These are phyloP conservation scores for Helotiales sp. DNA, from an alignment of 2,329 filamentous ascomycete species.

Conservation along the genomic window DNA sequence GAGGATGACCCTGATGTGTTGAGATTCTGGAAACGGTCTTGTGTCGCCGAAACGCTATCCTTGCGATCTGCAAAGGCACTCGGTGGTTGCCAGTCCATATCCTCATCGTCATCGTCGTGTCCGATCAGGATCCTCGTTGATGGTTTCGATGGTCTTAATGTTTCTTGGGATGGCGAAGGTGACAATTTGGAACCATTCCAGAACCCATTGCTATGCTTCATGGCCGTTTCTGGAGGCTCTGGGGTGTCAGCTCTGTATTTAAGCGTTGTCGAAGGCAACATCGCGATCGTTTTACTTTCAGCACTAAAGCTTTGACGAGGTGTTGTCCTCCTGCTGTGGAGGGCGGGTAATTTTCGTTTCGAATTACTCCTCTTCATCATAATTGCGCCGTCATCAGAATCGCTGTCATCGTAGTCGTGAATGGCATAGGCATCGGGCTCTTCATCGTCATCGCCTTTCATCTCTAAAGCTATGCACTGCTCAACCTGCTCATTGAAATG, in stretches of 20 bases:
- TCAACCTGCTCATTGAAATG: conserved; percentile 96
- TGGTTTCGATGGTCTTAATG: conserved; percentile 65
- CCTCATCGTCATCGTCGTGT: conserved; percentile 47
- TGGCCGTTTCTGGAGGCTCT: conserved; percentile 60
- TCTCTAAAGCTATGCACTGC: conserved; percentile 91
- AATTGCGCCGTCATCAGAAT: conserved; percentile 60
- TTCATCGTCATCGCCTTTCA: conserved; percentile 74
- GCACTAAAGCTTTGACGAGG: conserved; percentile 49
- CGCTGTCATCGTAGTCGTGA: conserved; percentile 52
- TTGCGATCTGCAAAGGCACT: conserved; percentile 29
- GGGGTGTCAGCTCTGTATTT: conserved; percentile 60
- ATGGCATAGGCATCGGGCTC: conserved; percentile 44
- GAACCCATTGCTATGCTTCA: conserved; percentile 59
- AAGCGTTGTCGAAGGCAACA: conserved; percentile 65
- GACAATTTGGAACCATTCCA: conserved; percentile 41
- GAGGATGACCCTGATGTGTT: conserved; percentile 38
- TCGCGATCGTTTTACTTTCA: conserved; percentile 67
- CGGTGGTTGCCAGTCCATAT: conserved; percentile 51
- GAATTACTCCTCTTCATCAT: conserved; percentile 72
- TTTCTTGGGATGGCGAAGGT: conserved; percentile 79
- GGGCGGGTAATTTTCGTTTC: conserved; percentile 41
- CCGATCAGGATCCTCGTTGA: conserved; percentile 59
- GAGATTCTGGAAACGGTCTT: conserved; percentile 31
- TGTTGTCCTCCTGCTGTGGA: conserved; percentile 36
- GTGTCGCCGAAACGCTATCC: conserved; percentile 30